A percentile compares a stretch with the other conserved stretches of the same genome.
Conservation (phyloP, 352 stramenopile species). For the Plasmopara halstedii region DNA sequence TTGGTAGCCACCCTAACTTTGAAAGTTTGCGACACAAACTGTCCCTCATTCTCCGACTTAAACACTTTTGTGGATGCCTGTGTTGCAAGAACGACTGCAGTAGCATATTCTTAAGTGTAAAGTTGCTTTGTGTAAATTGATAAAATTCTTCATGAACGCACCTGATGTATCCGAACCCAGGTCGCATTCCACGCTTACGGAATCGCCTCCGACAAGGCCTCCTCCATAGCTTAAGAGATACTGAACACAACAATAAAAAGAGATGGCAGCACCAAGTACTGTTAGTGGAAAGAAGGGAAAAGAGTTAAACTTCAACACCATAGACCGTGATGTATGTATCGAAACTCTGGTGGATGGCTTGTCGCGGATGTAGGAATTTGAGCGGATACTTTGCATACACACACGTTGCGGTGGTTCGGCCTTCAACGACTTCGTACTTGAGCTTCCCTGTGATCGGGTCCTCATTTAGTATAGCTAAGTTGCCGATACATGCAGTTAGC, state of each 20-base stretch:
- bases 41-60: slow-evolving; percentile 40
- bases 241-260: slow-evolving; percentile 15
- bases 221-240: slow-evolving; percentile 82
- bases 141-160: slow-evolving; percentile 10
- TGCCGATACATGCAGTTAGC: too few relatives aligned
- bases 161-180: slow-evolving; percentile 37
- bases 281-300: background rate
- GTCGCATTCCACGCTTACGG: slow-evolving; percentile 50
- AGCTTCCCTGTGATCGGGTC: slow-evolving; percentile 33
- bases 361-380: slow-evolving; percentile 79
- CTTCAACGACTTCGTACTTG: slow-evolving; percentile 64
- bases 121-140: background rate
- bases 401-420: slow-evolving; percentile 51
- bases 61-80: slow-evolving; percentile 87
- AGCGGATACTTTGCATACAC: slow-evolving; percentile 81
- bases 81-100: slow-evolving; percentile 58
- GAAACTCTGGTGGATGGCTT: slow-evolving; percentile 46
- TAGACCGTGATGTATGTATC: slow-evolving; percentile 72
- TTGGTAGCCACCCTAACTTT: slow-evolving; percentile 34
- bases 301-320: background rate
- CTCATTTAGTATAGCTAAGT: too few relatives aligned
- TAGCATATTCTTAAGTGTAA: background rate
- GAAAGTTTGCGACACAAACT: slow-evolving; percentile 51
- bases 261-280: background rate
- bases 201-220: slow-evolving; percentile 72